phyloP scores from a whole-genome alignment of 2,329 filamentous ascomycete genomes.

The Botrytis cinerea region DNA sequence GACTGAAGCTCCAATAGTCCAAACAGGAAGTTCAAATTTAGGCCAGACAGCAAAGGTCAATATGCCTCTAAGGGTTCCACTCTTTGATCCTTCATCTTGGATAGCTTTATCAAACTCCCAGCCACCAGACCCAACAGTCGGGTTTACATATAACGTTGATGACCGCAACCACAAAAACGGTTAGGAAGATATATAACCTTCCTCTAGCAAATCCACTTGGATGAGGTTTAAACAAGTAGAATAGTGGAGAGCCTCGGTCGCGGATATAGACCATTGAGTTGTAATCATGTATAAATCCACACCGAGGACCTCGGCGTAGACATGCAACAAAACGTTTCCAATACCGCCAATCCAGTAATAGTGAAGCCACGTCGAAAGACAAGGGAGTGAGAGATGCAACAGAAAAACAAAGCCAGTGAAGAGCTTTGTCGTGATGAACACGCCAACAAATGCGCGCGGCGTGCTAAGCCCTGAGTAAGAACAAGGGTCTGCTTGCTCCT shows the following conservation, averaged over 20 bases:
- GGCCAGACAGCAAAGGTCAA: neutral
- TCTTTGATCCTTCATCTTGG: neutral
- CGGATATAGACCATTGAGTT: neutral
- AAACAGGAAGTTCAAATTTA: neutral
- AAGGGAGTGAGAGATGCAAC: slow-evolving; percentile 13
- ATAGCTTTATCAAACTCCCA: neutral
- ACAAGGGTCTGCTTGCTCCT: neutral
- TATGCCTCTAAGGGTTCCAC: neutral
- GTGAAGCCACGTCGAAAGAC: slow-evolving; percentile 8
- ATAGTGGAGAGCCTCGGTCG: slow-evolving; percentile 17
- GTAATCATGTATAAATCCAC: slow-evolving; percentile 3
- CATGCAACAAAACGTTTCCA: neutral
- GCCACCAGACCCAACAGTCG: neutral
- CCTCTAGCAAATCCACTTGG: slow-evolving; percentile 4
- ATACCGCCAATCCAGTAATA: neutral
- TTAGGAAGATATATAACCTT: neutral
- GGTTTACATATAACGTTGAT: neutral
- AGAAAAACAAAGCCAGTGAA: neutral
- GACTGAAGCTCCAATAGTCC: neutral
- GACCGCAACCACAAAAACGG: neutral
- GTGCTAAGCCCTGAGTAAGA: slow-evolving; percentile 6
- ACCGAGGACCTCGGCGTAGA: slow-evolving; percentile 17
- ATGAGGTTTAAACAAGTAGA: neutral
- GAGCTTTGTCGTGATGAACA: neutral
- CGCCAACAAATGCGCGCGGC: neutral